Evolutionary conservation across 257 asterid species (phyloP), one percentile per base, ranked within the genome.

Genomic region (Lycium ferocissimum): DNA sequence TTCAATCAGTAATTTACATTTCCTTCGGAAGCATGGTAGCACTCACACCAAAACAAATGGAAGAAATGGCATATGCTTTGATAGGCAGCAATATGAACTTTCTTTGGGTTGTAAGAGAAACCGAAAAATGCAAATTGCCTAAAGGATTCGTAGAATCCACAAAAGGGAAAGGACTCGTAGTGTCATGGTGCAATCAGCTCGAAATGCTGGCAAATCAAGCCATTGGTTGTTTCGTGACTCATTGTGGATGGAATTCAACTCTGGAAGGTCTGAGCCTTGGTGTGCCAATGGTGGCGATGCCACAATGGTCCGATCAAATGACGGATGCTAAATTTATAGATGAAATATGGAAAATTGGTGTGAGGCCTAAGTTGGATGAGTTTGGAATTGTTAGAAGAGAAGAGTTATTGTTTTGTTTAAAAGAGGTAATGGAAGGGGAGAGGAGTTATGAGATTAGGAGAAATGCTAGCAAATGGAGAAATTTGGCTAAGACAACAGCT

Each of bases 21-120:
- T 94, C 98, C 0, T 92, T 92, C 37, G 97, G 98, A 1, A 94
- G 97, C 90, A 92, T 93, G 98, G 95, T 93, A 15, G 87, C 91
- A 2, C 38, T 94, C n/a, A 80, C 90, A 75, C 5, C 87, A 17
- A 89, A 92, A 59, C 96, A 94, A 56, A 86, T 85, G 87, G 94
- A 92, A 33, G 98, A 92, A 80, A 80, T 92, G 58, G 92, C 93
- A 9, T 33, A 43, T 82, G 95, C 93, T 7, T 83, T 94, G 0
- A 18, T 81, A 67, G 81, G 66, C 38, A 49, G 83, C 20, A 72
- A 83, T 85, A 81, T 91, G 9, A 38, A 84, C 62, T 92, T 94
- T 89, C 87, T 92, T 0, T 92, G 97, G 98, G 94, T 94, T 0
- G 90, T 92, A 12, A 85, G 95, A 53, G 93, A 92, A 11, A 82